Evolutionary conservation across 2,329 filamentous ascomycete species (phyloP), one percentile per base, ranked within the genome.

Genomic region (Gremmenia infestans): DNA sequence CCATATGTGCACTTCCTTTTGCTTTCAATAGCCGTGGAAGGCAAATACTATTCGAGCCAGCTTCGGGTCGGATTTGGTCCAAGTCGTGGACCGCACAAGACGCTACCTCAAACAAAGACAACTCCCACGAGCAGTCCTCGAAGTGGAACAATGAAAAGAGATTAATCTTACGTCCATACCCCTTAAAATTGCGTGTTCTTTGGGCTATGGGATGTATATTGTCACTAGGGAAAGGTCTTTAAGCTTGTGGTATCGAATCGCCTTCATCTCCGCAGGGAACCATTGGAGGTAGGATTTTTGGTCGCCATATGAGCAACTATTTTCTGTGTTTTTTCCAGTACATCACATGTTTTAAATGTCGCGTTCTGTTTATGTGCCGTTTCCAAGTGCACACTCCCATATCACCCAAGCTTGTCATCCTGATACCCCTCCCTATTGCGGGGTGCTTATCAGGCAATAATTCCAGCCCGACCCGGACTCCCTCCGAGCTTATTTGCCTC

Each of bases 151-250:
- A 23, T 25, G 19, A 19, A 19, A 19, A 19, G 19, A 19, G 19
- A 19, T 19, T 2, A 19, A 25, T 25, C 23, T 25, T 25, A 4
- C 6, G 4, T 25, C 1, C 6, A 25, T 7, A 3, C 23, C 3
- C 53, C 60, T 57, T 61, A 19, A 60, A 42, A 60, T 55, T 43
- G 60, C 57, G 42, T 61, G 57, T 5, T 42, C 50, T 42, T 61
- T 61, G 22, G 55, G 52, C 32, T 60, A 42, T 36, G 59, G 59
- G 2, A 60, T 55, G 17, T 57, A 57, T 43, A 61, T 59, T 23
- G 54, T 60, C 11, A 61, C 56, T n/a, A 61, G 50, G 4, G 59
- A 59, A 37, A 57, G 59, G 22, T 61, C 57, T 36, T 59, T 59
- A 14, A 61, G 46, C 32, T 61, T 61, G 50, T 57, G 59, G 39